Evolutionary conservation across 169 alveolate species (phyloP).

Genomic region (Theileria luwenshuni): DNA sequence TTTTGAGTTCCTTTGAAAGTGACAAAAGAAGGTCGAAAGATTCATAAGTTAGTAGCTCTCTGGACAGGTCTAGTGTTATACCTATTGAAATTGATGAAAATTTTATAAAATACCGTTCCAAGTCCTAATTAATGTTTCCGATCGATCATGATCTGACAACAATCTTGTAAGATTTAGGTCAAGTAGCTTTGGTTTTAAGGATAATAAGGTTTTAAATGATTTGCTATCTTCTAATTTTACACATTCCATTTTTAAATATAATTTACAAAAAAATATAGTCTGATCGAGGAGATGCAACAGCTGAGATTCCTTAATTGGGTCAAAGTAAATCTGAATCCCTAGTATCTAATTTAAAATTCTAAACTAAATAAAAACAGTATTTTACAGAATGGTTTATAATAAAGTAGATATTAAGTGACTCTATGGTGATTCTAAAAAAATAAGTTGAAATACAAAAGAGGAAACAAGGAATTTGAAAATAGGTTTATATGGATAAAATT

Average conservation of each 20-base stretch:
- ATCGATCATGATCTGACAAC: constrained; percentile 51
- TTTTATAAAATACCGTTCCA: constrained; percentile 22
- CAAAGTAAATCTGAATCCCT: too few relatives aligned
- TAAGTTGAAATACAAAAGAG: too few relatives aligned
- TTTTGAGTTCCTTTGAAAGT: constrained; percentile 31
- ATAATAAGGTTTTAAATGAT: constrained; percentile 19
- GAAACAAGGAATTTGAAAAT: too few relatives aligned
- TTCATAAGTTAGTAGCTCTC: constrained; percentile 49
- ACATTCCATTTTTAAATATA: constrained; percentile 6
- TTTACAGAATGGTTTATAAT: too few relatives aligned
- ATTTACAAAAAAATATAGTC: too few relatives aligned
- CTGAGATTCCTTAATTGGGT: too few relatives aligned
- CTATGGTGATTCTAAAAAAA: too few relatives aligned
- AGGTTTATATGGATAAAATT: too few relatives aligned
- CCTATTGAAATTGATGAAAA: constrained; percentile 18
- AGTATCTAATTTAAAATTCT: too few relatives aligned
- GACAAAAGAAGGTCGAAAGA: constrained; percentile 36
- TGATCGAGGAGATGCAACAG: too few relatives aligned
- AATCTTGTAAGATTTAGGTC: constrained; percentile 37
- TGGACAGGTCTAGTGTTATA: constrained; percentile 60
- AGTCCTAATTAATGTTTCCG: constrained; percentile 47
- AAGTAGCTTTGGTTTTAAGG: not conserved
- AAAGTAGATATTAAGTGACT: too few relatives aligned
- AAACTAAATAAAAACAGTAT: too few relatives aligned
- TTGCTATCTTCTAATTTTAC: constrained; percentile 18